Base-by-base conservation (phyloP, 352 stramenopile genomes). In the Globisporangium megalacanthum region DNA sequence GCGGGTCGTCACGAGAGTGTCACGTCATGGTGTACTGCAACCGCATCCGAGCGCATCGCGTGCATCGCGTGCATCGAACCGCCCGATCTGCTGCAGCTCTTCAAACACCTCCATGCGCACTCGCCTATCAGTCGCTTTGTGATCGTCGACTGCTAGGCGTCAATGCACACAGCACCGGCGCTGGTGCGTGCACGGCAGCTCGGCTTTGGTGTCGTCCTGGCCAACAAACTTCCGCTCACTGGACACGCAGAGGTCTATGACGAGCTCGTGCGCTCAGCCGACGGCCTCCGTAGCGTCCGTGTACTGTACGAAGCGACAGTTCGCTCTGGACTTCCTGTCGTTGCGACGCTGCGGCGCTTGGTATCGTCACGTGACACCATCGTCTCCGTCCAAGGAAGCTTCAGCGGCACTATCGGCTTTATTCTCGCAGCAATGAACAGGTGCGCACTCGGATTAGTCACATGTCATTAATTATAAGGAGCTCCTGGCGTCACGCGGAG, bases 401-500 rank as follows among this genome's bases (percentile, higher is more conserved):
- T 92, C 36, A 83, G 68, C 22, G 81, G 81, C n/a, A 89, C 79
- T 9, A 69, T 92, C 58, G 72, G 69, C 25, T 89, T 73, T 62
- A 74, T 87, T 11, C 58, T 92, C 2, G 58, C 61, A 11, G 65
- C 54, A 7, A 73, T 76, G 58, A 66, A 64, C 46, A 64, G 52
- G 68, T 72, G 39, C 17, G 13, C 3, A 35, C 20, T 17, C 22
- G 20, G 10, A 8, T 22, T 66, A 29, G 25, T 29, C 25, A 29
- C 25, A 29, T 4, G 25, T 29, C 25, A 29, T 1, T 29, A 29
- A 29, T 1, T 29, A 29, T 4, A 29, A 29, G 25, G 25, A 29
- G 25, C 25, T 29, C 4, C 1, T 29, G 25, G 25, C 25, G 25
- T 29, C 25, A 29, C 25, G 25, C 25, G 1, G 25, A 29, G 25